A percentile compares a stretch with the other conserved stretches of the same genome.
These are phyloP conservation scores for Barnettozyma siamensis DNA, from an alignment of 805 yeast genomes.

Conservation along the genomic window DNA sequence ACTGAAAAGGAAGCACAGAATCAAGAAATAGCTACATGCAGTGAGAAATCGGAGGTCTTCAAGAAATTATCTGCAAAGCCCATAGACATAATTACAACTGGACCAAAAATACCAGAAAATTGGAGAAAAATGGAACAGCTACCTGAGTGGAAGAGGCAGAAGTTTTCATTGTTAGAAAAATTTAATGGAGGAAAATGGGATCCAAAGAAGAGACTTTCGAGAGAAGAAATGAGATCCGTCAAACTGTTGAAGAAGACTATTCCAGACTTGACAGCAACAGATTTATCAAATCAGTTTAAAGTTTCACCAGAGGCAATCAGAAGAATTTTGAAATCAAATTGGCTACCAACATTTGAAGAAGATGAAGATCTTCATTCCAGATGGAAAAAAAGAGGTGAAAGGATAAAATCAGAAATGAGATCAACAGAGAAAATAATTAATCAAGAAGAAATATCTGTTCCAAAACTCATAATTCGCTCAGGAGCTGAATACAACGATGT, in stretches of 20 bases:
- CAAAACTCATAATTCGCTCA: slow-evolving; percentile 10
- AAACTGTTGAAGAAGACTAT: slow-evolving; percentile 45
- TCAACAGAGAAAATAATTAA: background rate
- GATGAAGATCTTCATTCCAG: slow-evolving; percentile 40
- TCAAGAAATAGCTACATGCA: background rate
- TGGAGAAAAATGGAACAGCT: slow-evolving; percentile 38
- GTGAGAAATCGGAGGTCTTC: background rate
- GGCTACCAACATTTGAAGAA: slow-evolving; percentile 64
- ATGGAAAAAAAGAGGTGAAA: slow-evolving; percentile 46
- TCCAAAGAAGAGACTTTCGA: slow-evolving; percentile 60
- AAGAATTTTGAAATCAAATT: slow-evolving; percentile 68
- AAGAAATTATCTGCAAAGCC: slow-evolving; percentile 7
- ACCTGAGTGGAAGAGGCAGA: slow-evolving; percentile 72
- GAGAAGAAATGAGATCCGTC: slow-evolving; percentile 64
- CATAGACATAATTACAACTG: slow-evolving; percentile 11
- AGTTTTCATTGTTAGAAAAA: slow-evolving; percentile 55
- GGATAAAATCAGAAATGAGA: slow-evolving; percentile 23
- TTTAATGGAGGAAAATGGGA: slow-evolving; percentile 56
- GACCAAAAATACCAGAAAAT: slow-evolving; percentile 34
- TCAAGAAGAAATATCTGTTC: background rate
- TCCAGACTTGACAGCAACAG: slow-evolving; percentile 58
- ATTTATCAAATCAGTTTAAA: slow-evolving; percentile 56
- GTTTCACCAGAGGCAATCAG: slow-evolving; percentile 80
- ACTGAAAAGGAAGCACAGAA: slow-evolving; percentile 2
- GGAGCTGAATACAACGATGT: slow-evolving; percentile 11